Evolutionary conservation across 208 protist species (phyloP), one percentile per base, ranked within the genome.

Genomic region (Ichthyophonus hoferi): DNA sequence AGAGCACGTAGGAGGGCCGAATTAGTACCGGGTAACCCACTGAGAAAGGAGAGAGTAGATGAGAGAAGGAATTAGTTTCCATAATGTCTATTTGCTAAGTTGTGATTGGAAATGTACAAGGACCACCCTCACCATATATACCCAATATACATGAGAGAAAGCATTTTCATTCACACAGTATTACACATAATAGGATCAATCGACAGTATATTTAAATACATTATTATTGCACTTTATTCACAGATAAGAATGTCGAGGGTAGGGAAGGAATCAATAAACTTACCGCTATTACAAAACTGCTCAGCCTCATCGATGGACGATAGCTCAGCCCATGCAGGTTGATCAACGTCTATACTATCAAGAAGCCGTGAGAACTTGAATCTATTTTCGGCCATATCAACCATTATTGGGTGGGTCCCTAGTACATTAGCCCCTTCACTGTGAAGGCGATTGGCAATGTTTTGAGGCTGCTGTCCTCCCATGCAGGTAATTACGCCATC

Each of bases 1-100:
- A 96, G 12, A 98, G 93, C 82, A 98, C 97, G 93, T 98, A 98
- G 90, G 95, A 97, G 33, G 97, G 97, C 1, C 97, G 95, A 40
- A 98, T 95, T 41, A 98, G 93, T 40, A 95, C 94, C 58, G 97
- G 97, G 93, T 96, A 98, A 42, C 95, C 94, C 58, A 98, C 95
- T 12, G n/a, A n/a, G n/a, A n/a, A n/a, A n/a, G n/a, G n/a, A 12
- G 86, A 79, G 42, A 95, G 79, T 31, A 31, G 24, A 31, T 31
- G 58, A 24, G 58, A 31, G 24, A n/a, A n/a, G n/a, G n/a, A n/a
- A n/a, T n/a, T n/a, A n/a, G n/a, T n/a, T n/a, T n/a, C n/a, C n/a
- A n/a, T n/a, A n/a, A n/a, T n/a, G n/a, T n/a, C n/a, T n/a, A n/a
- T n/a, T n/a, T n/a, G n/a, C n/a, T n/a, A n/a, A n/a, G n/a, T n/a